A percentile compares a stretch with the other conserved stretches of the same genome.
Evolutionary conservation across 2,329 filamentous ascomycete genomes (phyloP).

Genomic region (Fusarium redolens): DNA sequence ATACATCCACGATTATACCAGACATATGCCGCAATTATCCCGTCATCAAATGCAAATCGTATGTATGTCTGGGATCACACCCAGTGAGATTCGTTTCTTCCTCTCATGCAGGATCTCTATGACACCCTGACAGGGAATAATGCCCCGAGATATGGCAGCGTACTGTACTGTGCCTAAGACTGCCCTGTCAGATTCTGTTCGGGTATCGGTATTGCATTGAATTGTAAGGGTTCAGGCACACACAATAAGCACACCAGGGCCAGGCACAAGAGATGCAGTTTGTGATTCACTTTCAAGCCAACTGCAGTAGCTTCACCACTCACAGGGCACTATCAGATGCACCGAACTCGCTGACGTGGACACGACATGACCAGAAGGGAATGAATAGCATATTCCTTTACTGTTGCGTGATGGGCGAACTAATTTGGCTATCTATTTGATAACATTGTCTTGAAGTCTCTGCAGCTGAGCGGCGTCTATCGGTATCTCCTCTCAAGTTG

Average conservation of each 20-base stretch:
- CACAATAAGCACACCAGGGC: neutral
- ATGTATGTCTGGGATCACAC: constrained; percentile 10
- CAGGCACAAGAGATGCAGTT: constrained; percentile 18
- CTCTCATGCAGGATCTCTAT: constrained; percentile 28
- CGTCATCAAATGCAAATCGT: constrained; percentile 21
- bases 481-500: constrained; percentile 2
- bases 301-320: constrained; percentile 19
- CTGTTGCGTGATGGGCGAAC: neutral
- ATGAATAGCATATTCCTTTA: neutral
- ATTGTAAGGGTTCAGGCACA: constrained; percentile 17
- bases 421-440: constrained; percentile 2
- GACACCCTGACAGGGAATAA: constrained; percentile 20
- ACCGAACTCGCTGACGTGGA: constrained; percentile 36
- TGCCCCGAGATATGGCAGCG: neutral
- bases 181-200: constrained; percentile 19
- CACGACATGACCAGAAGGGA: constrained; percentile 27
- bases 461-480: constrained; percentile 18
- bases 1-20: constrained; percentile 2
- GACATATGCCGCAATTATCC: constrained; percentile 14
- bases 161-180: neutral
- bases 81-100: constrained; percentile 6
- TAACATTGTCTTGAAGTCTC: constrained; percentile 7
- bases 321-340: neutral
- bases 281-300: neutral
- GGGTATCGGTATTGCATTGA: constrained; percentile 27